A percentile compares a stretch with the other conserved stretches of the same genome.
These are phyloP conservation scores for Torrubiellomyces zombiae DNA, from an alignment of 2,329 filamentous ascomycete species.

Conservation along the genomic window DNA sequence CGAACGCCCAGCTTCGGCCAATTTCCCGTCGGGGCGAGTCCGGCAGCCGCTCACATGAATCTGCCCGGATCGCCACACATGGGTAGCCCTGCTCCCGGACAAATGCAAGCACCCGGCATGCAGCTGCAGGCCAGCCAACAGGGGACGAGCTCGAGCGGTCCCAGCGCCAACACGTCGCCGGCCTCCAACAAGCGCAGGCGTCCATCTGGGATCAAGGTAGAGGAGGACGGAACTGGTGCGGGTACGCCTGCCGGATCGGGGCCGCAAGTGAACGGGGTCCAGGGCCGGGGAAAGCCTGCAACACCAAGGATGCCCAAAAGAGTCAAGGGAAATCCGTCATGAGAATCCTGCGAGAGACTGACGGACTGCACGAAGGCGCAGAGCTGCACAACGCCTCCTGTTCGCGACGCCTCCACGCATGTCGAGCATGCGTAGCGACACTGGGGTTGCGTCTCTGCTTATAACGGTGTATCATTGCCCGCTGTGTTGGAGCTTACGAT, in stretches of 20 bases:
- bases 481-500: too few relatives aligned
- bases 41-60: slow-evolving; percentile 41
- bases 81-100: slow-evolving; percentile 43
- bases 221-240: slow-evolving; percentile 34
- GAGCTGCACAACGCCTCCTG: too few relatives aligned
- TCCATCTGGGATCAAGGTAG: slow-evolving; percentile 38
- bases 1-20: slow-evolving; percentile 38
- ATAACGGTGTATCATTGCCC: too few relatives aligned
- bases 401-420: too few relatives aligned
- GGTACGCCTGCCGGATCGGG: slow-evolving; percentile 27
- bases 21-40: slow-evolving; percentile 43
- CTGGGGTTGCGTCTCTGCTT: too few relatives aligned
- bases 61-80: slow-evolving; percentile 45
- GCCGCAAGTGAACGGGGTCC: slow-evolving; percentile 34
- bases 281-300: slow-evolving; percentile 32
- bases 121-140: slow-evolving; percentile 52
- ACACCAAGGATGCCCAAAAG: slow-evolving; percentile 42
- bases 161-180: slow-evolving; percentile 50
- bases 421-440: too few relatives aligned
- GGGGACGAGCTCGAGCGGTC: slow-evolving; percentile 47
- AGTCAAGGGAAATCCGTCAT: slow-evolving; percentile 28
- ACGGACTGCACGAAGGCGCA: too few relatives aligned
- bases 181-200: slow-evolving; percentile 42
- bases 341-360: slow-evolving; percentile 4
- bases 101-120: slow-evolving; percentile 50